These are phyloP conservation scores for Hypocrella siamensis DNA, from an alignment of 2,329 filamentous ascomycete species.

Conservation along the genomic window DNA sequence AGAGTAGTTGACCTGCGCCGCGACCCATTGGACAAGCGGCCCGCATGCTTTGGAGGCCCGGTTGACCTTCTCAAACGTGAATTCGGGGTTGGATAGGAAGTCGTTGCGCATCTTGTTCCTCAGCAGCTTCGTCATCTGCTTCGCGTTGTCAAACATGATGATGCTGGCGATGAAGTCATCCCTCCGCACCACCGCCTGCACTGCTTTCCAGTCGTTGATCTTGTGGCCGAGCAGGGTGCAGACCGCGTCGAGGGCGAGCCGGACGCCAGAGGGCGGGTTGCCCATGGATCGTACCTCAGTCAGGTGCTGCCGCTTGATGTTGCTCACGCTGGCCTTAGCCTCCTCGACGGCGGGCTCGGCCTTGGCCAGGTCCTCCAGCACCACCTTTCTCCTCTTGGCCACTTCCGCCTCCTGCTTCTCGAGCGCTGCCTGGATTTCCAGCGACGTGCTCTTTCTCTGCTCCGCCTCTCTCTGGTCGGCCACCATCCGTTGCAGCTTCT, in stretches of 20 bases:
- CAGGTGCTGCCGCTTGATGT: conserved; percentile 94
- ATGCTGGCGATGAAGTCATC: conserved; percentile 98
- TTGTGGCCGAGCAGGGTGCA: conserved; percentile 88
- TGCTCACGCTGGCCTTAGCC: conserved; percentile 90
- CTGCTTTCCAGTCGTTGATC: conserved; percentile 78
- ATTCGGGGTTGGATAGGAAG: conserved; percentile 83
- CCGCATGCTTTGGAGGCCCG: conserved; percentile 94
- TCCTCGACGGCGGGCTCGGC: conserved; percentile 88
- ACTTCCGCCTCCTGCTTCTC: conserved; percentile 86
- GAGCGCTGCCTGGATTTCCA: conserved; percentile 76
- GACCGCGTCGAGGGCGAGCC: conserved; percentile 87
- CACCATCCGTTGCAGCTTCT: conserved; percentile 95
- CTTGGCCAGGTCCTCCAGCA: conserved; percentile 71
- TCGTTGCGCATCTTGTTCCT: conserved; percentile 84
- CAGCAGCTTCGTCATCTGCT: conserved; percentile 74
- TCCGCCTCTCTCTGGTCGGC: conserved; percentile 91
- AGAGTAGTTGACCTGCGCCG: conserved; percentile 95
- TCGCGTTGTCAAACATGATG: conserved; percentile 91
- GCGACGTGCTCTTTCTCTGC: conserved; percentile 70
- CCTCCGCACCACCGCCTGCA: conserved; percentile 73
- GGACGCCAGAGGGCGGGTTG: conserved; percentile 79
- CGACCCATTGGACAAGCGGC: conserved; percentile 91
- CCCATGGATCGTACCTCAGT: conserved; percentile 97
- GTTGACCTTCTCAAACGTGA: conserved; percentile 92
- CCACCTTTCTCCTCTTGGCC: conserved; percentile 65